Conservation (phyloP, 1,284 basidiomycete genomes). For the Tetrapyrgos nigripes region DNA sequence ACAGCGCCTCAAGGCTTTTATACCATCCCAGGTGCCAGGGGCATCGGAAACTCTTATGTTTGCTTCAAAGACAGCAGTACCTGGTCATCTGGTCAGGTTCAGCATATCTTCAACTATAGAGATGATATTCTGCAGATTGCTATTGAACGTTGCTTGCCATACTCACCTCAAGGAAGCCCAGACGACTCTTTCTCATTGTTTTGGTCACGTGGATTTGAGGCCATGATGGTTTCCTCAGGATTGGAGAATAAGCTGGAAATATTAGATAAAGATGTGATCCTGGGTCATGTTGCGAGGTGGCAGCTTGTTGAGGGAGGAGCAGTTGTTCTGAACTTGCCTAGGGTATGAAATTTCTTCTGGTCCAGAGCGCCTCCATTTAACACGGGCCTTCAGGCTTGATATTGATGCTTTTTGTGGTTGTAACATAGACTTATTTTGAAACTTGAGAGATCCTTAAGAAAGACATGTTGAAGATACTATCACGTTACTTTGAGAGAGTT, state of each 20-base stretch:
- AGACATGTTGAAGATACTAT: too few relatives aligned
- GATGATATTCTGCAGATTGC: neutral
- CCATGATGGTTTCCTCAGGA: constrained; percentile 1
- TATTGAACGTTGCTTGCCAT: too few relatives aligned
- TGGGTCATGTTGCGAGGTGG: constrained; percentile 5
- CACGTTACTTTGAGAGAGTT: too few relatives aligned
- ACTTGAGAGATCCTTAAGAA: too few relatives aligned
- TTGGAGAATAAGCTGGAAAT: neutral
- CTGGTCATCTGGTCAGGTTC: constrained; percentile 7
- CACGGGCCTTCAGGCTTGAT: neutral
- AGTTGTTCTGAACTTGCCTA: constrained; percentile 2
- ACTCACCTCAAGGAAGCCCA: neutral
- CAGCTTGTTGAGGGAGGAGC: neutral
- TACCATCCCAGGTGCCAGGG: neutral
- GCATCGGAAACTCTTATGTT: constrained; percentile 2
- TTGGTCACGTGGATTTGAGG: constrained; percentile 4
- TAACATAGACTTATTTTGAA: too few relatives aligned
- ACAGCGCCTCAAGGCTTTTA: constrained; percentile 1
- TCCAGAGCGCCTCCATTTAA: neutral
- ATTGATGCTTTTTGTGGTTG: neutral
- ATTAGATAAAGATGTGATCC: neutral
- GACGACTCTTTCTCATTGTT: constrained; percentile 3
- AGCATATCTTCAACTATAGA: constrained; percentile 3
- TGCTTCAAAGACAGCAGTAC: neutral
- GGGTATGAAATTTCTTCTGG: neutral